phyloP scores from a whole-genome alignment of 2,329 filamentous ascomycete species.

The Ilyonectria mors-panacis region DNA sequence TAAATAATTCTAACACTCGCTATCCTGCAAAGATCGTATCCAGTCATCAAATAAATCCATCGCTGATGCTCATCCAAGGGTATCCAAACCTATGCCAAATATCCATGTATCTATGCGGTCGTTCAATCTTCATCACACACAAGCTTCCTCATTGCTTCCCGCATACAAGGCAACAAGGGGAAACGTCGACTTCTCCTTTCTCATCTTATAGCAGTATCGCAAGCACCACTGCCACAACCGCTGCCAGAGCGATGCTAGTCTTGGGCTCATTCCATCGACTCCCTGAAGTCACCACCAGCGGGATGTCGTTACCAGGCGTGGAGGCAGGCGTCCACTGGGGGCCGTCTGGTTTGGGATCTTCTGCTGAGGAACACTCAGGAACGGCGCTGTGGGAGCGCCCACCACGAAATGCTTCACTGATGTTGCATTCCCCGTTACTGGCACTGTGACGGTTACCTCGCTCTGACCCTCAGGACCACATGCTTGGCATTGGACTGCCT shows the following conservation, averaged over 20 bases:
- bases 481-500: conserved; percentile 39
- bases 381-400: background rate
- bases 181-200: background rate
- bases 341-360: background rate
- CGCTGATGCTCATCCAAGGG: background rate
- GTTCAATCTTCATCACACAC: background rate
- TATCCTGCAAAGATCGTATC: background rate
- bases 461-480: conserved; percentile 43
- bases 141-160: background rate
- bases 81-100: conserved; percentile 21
- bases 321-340: background rate
- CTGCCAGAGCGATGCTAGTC: conserved; percentile 28
- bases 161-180: background rate
- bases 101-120: background rate
- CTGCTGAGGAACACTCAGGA: background rate
- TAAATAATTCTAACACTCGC: background rate
- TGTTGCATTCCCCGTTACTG: conserved; percentile 30
- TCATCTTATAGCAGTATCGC: conserved; percentile 26
- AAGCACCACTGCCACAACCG: conserved; percentile 30
- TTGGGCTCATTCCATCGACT: conserved; percentile 30
- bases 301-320: conserved; percentile 8
- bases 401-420: background rate
- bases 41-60: background rate
- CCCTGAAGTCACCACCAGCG: conserved; percentile 26
- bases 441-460: conserved; percentile 44